These are phyloP conservation scores for Ustilaginoidea virens DNA, from an alignment of 2,329 filamentous ascomycete genomes.

Conservation along the genomic window DNA sequence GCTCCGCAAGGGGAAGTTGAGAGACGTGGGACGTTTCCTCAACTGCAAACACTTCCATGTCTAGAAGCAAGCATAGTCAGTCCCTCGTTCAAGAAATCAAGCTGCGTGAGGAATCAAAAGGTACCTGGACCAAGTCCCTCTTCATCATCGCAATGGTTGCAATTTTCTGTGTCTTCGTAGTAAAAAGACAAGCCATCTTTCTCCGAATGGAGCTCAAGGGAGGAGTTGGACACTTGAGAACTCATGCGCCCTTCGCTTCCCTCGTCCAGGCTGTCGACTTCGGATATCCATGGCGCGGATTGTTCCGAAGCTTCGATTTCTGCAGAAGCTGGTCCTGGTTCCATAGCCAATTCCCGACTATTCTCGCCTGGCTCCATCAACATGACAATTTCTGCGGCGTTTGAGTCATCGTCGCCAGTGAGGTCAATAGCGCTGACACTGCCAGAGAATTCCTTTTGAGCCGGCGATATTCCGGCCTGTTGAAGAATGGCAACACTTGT, in stretches of 20 bases:
- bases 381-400: background rate
- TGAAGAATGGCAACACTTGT: slow-evolving; percentile 13
- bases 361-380: no score
- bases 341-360: background rate
- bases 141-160: background rate
- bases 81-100: no score
- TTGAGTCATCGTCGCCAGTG: slow-evolving; percentile 4
- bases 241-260: background rate
- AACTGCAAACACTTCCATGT: no score
- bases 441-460: slow-evolving; percentile 7
- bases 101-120: no score
- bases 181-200: background rate
- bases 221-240: background rate
- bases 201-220: background rate
- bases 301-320: background rate
- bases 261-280: background rate
- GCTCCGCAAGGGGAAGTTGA: no score
- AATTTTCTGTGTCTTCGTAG: background rate
- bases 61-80: no score
- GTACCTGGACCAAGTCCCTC: no score
- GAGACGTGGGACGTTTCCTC: no score
- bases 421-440: slow-evolving; percentile 9
- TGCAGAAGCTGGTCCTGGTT: background rate
- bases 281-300: background rate
- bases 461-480: slow-evolving; percentile 12